Conservation (phyloP, 2,329 filamentous ascomycete species). For the Pseudocercospora cruenta region DNA sequence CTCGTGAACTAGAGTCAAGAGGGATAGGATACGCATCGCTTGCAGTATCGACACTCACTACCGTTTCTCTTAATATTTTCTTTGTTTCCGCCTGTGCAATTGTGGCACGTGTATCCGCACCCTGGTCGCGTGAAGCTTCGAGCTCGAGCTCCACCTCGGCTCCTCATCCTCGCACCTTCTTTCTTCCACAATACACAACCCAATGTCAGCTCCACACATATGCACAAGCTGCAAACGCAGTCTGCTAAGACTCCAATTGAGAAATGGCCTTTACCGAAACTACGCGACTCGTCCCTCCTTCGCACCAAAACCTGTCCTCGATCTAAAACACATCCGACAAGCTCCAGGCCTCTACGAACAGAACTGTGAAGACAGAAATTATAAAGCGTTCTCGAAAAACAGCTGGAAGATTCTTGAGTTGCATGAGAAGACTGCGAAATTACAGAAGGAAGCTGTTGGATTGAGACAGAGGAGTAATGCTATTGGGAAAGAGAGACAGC, state of each 20-base stretch:
- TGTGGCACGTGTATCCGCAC: neutral
- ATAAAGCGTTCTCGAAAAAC: constrained; percentile 59
- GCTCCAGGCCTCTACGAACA: constrained; percentile 78
- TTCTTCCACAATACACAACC: neutral
- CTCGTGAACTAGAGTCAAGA: neutral
- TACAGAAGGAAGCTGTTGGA: constrained; percentile 63
- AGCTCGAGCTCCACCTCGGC: neutral
- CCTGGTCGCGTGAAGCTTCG: neutral
- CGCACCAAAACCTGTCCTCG: constrained; percentile 77
- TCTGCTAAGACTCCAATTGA: neutral
- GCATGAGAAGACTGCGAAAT: constrained; percentile 48
- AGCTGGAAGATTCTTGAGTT: constrained; percentile 58
- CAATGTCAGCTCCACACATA: neutral
- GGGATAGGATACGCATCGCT: neutral
- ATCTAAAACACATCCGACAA: constrained; percentile 88
- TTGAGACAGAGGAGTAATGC: constrained; percentile 70
- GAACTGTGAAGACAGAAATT: constrained; percentile 86
- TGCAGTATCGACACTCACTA: neutral
- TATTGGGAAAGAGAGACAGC: constrained; percentile 56
- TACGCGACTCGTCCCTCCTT: constrained; percentile 63
- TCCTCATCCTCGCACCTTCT: neutral
- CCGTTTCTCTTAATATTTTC: neutral
- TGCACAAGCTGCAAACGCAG: neutral
- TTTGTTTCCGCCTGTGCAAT: too few species aligned
- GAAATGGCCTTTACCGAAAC: neutral